phyloP scores from a whole-genome alignment of 768 basidiomycete genomes.

The Naganishia antarctica region DNA sequence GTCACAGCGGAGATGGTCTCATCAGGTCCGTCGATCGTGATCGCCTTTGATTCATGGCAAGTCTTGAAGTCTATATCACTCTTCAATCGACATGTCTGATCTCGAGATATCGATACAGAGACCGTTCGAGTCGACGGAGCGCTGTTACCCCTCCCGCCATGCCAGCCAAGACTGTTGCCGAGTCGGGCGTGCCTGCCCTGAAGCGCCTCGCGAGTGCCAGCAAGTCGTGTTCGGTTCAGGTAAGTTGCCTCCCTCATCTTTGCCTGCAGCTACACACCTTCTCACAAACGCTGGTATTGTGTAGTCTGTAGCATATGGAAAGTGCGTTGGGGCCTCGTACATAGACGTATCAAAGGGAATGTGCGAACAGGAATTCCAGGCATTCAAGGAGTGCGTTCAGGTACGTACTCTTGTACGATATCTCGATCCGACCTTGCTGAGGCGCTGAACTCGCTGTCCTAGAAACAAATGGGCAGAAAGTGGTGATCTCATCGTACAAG shows the following conservation, averaged over 20 bases:
- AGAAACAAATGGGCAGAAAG: conserved; percentile 37
- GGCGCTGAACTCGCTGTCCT: too few species aligned
- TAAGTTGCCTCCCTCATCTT: conserved; percentile 23
- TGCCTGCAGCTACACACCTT: neutral
- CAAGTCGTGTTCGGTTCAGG: conserved; percentile 41
- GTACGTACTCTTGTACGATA: too few species aligned
- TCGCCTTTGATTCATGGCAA: too few species aligned
- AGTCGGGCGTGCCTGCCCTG: neutral
- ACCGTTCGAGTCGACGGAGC: neutral
- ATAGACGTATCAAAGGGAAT: conserved; percentile 76
- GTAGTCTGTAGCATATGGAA: conserved; percentile 73
- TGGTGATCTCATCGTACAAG: conserved; percentile 28
- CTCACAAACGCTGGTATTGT: neutral
- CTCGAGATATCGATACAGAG: too few species aligned
- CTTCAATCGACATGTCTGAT: too few species aligned
- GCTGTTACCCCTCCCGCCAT: neutral
- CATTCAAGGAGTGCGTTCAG: conserved; percentile 76
- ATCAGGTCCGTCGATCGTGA: too few species aligned
- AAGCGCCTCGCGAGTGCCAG: conserved; percentile 38
- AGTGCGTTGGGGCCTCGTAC: conserved; percentile 77
- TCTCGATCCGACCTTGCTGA: too few species aligned
- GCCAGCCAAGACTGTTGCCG: conserved; percentile 8
- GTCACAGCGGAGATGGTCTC: too few species aligned
- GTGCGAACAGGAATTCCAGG: conserved; percentile 76
- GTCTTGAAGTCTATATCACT: too few species aligned